Evolutionary conservation across 768 basidiomycete species (phyloP), one percentile per base, ranked within the genome.

Genomic region (Termitomyces sp.): DNA sequence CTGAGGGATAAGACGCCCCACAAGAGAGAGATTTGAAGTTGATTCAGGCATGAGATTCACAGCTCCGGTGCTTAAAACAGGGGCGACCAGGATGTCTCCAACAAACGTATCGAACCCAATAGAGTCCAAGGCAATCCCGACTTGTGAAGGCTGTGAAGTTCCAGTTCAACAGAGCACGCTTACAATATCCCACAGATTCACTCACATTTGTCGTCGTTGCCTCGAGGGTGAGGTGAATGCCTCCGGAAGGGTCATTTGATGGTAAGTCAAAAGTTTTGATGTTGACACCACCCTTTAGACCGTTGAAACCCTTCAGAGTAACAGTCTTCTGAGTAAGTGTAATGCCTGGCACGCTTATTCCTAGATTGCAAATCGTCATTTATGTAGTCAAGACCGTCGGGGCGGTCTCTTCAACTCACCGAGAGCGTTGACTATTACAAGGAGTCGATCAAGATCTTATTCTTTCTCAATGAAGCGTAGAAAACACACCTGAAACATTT

Each of bases 241-340:
- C 87, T 20, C 88, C 88, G 10, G 78, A 79, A 1, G 87, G 86
- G 62, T 90, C 88, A 63, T 90, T 77, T 11, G 76, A 73, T 0
- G 88, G 88, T 26, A 90, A 69, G 69, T 90, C 86, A 62, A 90
- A 90, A 2, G 81, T 78, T 26, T 84, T 70, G 58, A 90, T 86
- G 26, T 68, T 70, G 20, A 90, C 86, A 13, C 83, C 84, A 43
- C 75, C 75, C 57, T 84, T 76, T 38, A 90, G 70, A 24, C 83
- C 82, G 66, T 89, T 85, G 73, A 90, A 85, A 13, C 87, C 88
- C 61, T 85, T 85, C 41, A 90, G 70, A 5, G 81, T 79, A 10
- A 90, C 82, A 7, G 68, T 72, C 72, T 88, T 87, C 41, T 77
- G 71, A 3, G 80, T 65, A 44, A 87, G 75, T 3, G 72, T 68